Evolutionary conservation across 2,329 filamentous ascomycete species (phyloP).

Genomic region (Sarocladium kiliense): DNA sequence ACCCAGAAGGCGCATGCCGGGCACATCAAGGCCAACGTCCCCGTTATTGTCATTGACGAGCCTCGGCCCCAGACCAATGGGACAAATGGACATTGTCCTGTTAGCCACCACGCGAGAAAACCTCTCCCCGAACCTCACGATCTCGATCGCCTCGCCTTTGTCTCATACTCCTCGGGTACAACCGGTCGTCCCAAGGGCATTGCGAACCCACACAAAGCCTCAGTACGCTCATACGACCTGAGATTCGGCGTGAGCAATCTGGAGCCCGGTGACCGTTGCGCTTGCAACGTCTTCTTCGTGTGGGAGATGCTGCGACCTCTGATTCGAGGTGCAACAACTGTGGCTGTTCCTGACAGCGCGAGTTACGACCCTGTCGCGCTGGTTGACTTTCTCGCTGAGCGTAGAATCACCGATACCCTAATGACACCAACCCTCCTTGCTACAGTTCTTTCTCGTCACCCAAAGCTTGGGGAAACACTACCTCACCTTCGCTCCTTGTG

Average conservation of each 20-base stretch:
- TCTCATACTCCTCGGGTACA: constrained; percentile 76
- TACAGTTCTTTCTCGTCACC: constrained; percentile 65
- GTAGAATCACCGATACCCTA: constrained; percentile 70
- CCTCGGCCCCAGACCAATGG: constrained; percentile 23
- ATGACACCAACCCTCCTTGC: constrained; percentile 79
- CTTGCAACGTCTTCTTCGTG: constrained; percentile 85
- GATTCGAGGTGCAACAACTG: constrained; percentile 68
- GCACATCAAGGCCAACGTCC: constrained; percentile 58
- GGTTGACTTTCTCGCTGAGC: constrained; percentile 62
- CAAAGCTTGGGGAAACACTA: constrained; percentile 57
- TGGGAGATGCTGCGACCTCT: constrained; percentile 80
- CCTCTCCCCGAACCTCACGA: constrained; percentile 60
- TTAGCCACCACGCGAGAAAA: constrained; percentile 34
- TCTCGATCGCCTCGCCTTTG: constrained; percentile 69
- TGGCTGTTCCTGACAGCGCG: constrained; percentile 68
- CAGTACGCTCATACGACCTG: constrained; percentile 68
- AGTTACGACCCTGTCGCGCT: constrained; percentile 74
- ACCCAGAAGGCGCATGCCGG: constrained; percentile 60
- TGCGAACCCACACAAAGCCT: constrained; percentile 69
- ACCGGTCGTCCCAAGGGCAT: constrained; percentile 80
- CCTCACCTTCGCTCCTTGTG: constrained; percentile 66
- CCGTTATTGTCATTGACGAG: constrained; percentile 59
- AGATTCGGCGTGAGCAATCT: constrained; percentile 67
- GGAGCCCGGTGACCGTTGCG: constrained; percentile 67
- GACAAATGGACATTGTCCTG: constrained; percentile 16